Evolutionary conservation across 108 stramenopile species (phyloP).

Genomic region (Cylindrotheca closterium): DNA sequence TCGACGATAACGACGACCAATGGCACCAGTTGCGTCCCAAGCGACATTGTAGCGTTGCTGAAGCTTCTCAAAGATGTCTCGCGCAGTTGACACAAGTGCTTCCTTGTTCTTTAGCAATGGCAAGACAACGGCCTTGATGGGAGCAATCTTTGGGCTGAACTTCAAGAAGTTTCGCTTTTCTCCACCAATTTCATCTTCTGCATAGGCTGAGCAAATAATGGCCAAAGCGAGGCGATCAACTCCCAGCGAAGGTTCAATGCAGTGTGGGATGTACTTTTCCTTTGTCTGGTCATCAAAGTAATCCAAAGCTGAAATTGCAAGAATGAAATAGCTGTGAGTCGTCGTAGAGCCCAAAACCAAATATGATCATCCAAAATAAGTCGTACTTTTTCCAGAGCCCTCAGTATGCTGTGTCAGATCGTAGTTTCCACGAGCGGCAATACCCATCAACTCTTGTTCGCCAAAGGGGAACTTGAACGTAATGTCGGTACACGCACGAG

Average conservation of each 20-base stretch:
- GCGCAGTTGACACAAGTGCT: slow-evolving; percentile 72
- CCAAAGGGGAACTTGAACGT: slow-evolving; percentile 97
- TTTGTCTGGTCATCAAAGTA: slow-evolving; percentile 92
- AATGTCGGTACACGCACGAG: slow-evolving; percentile 95
- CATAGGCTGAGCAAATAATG: slow-evolving; percentile 90
- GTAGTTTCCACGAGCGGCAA: slow-evolving; percentile 95
- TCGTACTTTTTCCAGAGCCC: slow-evolving; percentile 83
- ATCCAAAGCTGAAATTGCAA: slow-evolving; percentile 62
- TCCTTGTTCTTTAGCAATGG: slow-evolving; percentile 96
- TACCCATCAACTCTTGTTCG: slow-evolving; percentile 95
- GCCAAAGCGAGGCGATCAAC: slow-evolving; percentile 93
- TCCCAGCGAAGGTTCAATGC: slow-evolving; percentile 96
- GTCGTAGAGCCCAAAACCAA: not conserved
- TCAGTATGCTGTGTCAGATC: slow-evolving; percentile 92
- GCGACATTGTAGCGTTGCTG: slow-evolving; percentile 75
- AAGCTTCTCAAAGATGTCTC: slow-evolving; percentile 73
- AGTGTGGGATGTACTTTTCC: slow-evolving; percentile 93
- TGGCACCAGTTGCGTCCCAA: slow-evolving; percentile 90
- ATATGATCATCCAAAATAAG: not conserved
- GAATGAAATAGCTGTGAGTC: not conserved
- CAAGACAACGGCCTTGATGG: slow-evolving; percentile 93
- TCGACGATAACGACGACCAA: slow-evolving; percentile 92
- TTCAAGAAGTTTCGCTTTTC: slow-evolving; percentile 90
- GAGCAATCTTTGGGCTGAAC: slow-evolving; percentile 91
- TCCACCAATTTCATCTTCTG: slow-evolving; percentile 89